Percentiles rank a stretch among this genome's conserved stretches.
These are phyloP conservation scores for Camelina sativa DNA, from an alignment of 345 rosid species.

Conservation along the genomic window DNA sequence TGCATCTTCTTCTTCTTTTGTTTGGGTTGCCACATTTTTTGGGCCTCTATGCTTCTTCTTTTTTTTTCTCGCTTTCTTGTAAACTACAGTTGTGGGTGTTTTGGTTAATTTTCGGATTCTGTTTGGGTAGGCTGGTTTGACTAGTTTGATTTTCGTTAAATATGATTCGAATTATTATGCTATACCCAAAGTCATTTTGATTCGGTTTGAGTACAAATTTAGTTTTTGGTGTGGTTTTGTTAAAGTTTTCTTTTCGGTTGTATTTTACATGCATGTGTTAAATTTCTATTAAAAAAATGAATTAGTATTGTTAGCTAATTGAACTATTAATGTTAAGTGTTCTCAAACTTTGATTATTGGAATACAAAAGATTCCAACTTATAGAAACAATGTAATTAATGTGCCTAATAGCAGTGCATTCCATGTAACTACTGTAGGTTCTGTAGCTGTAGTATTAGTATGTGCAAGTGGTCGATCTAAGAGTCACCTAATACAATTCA, in stretches of 20 bases:
- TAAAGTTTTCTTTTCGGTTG: background rate
- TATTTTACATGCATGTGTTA: background rate
- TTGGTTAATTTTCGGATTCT: background rate
- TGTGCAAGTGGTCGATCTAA: too few relatives aligned
- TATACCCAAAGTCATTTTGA: background rate
- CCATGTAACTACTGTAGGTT: too few relatives aligned
- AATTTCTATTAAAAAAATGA: background rate
- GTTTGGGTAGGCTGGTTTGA: background rate
- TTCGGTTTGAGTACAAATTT: background rate
- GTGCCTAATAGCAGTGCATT: too few relatives aligned
- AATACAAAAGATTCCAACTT: too few relatives aligned
- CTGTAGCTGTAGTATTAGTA: too few relatives aligned
- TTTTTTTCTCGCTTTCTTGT: conserved; percentile 8
- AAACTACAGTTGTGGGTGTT: background rate
- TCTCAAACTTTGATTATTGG: too few relatives aligned
- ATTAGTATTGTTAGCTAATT: background rate
- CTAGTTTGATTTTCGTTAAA: background rate
- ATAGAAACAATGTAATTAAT: too few relatives aligned
- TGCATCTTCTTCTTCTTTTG: background rate
- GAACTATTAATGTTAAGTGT: background rate
- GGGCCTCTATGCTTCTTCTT: background rate
- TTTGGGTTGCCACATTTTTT: conserved; percentile 27
- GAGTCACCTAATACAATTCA: too few relatives aligned
- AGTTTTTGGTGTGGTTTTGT: background rate
- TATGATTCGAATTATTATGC: background rate